Base-by-base conservation (phyloP, 306 rosid species). In the Fagus sylvatica region DNA sequence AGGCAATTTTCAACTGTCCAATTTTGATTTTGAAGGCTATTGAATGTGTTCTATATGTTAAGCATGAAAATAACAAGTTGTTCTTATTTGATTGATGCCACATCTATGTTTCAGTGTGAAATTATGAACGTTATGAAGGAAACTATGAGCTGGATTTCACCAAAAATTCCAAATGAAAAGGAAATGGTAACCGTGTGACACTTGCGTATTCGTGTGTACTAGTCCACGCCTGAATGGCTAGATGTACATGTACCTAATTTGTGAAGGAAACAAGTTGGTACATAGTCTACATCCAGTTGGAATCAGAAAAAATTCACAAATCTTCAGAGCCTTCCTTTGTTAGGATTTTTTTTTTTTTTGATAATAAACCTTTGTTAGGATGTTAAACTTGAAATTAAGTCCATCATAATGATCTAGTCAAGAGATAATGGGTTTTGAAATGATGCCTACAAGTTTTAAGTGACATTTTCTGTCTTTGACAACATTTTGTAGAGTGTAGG, bases 131-230 rank as follows among this genome's bases (percentile, higher is more conserved):
- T 37, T 22, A 13, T 13, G 43, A 53, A 39, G 1, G 40, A 51
- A 22, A 37, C 22, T n/a, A 34, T 54, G 8, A 55, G 48, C 19
- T 22, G 51, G 53, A 30, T 34, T 30, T 46, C 53, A 33, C 40
- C 59, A 48, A 48, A 10, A 71, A 71, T 42, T 75, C 75, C 78
- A 54, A 48, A 71, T 64, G 83, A 83, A 79, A 83, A 57, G 46
- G 80, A 83, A 53, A 71, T 64, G 2, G 61, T 55, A 75, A 62
- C 78, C 53, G 86, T 53, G 39, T 78, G 69, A 16, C 13, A 60
- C 41, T n/a, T 73, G 32, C 60, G 10, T 68, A 46, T 46, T 46
- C 11, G 51, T 46, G 51, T 10, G 51, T 46, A 46, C 51, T 46
- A 8, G 51, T 46, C 28, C 28, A 22, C 28, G 28, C 28, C 28